Evolutionary conservation across 192 early-diverging fungal genomes (phyloP).

Genomic region (Allomyces macrogynus): DNA sequence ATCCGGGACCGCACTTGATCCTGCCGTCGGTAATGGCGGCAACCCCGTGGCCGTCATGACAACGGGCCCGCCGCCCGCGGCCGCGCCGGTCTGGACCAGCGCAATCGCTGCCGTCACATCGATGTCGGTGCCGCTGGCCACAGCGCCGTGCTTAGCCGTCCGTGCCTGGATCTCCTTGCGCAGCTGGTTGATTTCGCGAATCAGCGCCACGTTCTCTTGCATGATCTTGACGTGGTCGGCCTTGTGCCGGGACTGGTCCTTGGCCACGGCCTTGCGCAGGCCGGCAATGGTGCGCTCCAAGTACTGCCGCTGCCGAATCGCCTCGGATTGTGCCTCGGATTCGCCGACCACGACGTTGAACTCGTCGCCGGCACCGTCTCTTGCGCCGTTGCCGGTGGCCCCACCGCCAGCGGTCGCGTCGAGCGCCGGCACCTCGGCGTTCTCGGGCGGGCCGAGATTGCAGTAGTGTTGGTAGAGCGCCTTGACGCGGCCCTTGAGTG

Average conservation of each 20-base stretch:
- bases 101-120: no score
- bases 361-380: neutral
- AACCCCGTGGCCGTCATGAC: no score
- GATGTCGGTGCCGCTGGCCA: no score
- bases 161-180: slow-evolving; percentile 12
- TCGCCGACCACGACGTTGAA: slow-evolving; percentile 9
- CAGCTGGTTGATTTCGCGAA: slow-evolving; percentile 36
- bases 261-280: slow-evolving; percentile 23
- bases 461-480: slow-evolving; percentile 40
- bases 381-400: neutral
- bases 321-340: slow-evolving; percentile 30
- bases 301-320: slow-evolving; percentile 33
- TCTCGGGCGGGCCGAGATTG: slow-evolving; percentile 4
- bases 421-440: neutral
- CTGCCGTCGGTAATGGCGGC: no score
- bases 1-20: no score
- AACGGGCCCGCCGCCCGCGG: no score
- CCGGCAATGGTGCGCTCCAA: slow-evolving; percentile 32
- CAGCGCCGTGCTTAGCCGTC: neutral
- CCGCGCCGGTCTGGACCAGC: no score
- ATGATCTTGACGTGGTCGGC: slow-evolving; percentile 34
- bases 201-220: slow-evolving; percentile 32
- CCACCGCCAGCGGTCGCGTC: neutral
- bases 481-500: slow-evolving; percentile 30
- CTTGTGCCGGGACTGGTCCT: slow-evolving; percentile 28